Evolutionary conservation across 2,329 filamentous ascomycete genomes (phyloP), one percentile per base, ranked within the genome.

Genomic region (Alternaria consortialis): DNA sequence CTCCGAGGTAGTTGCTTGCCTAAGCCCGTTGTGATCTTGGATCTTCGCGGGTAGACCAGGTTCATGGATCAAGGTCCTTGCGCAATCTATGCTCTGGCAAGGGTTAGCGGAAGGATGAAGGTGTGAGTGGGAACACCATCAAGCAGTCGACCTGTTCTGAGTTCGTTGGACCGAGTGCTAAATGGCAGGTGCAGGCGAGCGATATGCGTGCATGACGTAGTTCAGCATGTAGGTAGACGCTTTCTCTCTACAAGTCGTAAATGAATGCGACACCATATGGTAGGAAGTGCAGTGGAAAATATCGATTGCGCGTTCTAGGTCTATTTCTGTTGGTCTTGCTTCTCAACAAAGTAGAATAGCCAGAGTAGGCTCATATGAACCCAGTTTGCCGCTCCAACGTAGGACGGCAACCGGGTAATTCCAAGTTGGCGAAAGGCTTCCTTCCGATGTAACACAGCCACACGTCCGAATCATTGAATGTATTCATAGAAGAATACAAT

Each of bases 11-110:
- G 43, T 51, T 54, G 54, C 48, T 31, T 44, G 51, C 54, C 48
- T 46, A 47, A 39, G 42, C 53, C 47, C 52, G 31, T 42, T 63
- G 20, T 51, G 62, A 65, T 65, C 60, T 65, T 64, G 60, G 60
- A 62, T 63, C 53, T 51, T 52, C 42, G 40, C 52, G 63, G 48
- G 56, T 44, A 51, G 60, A 67, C 65, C 65, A 56, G 65, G 63
- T 65, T 60, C 51, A 48, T 62, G 63, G 65, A 53, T 58, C 54
- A 40, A 37, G 57, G 51, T 50, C 58, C 50, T 60, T 55, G 55
- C 34, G 50, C 61, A 64, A 57, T 63, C 54, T 59, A 66, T 58
- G 42, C 42, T 51, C 39, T 23, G 47, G 44, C 60, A 52, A 36
- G 60, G 57, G 40, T 65, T 58, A 60, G 60, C 58, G 63, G 54